These are phyloP conservation scores for Setaria italica DNA, from an alignment of 202 grass and related monocot species.

Conservation along the genomic window DNA sequence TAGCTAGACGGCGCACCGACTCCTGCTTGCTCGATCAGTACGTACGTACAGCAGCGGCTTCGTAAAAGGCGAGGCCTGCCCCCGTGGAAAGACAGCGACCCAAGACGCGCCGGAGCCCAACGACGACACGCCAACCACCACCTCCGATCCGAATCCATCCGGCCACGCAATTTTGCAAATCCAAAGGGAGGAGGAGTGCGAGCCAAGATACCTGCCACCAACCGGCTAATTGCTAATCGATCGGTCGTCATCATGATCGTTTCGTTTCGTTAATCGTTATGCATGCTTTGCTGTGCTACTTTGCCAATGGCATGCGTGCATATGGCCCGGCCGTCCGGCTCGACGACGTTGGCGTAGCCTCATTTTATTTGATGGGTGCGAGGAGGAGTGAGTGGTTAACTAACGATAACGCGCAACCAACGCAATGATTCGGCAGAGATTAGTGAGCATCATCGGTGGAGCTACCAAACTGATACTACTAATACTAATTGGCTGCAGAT, in stretches of 20 bases:
- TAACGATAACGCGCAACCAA: background rate
- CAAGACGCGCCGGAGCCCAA: too few species aligned
- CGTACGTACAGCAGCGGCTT: too few species aligned
- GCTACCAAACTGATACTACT: background rate
- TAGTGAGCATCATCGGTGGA: background rate
- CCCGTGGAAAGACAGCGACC: too few species aligned
- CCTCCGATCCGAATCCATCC: too few species aligned
- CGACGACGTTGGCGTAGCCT: background rate
- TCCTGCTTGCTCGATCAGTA: too few species aligned
- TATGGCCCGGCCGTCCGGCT: background rate
- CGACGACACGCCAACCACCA: too few species aligned
- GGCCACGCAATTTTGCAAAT: background rate
- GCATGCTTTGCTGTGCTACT: too few species aligned
- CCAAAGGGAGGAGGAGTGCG: background rate
- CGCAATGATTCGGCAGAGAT: slow-evolving; percentile 34
- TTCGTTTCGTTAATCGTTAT: slow-evolving; percentile 8
- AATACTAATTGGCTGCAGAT: background rate
- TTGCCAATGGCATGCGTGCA: background rate
- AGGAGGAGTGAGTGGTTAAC: slow-evolving; percentile 36
- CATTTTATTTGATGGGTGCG: slow-evolving; percentile 23
- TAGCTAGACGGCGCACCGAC: too few species aligned
- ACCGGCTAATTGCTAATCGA: background rate
- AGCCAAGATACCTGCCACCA: background rate
- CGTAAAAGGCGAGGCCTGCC: too few species aligned
- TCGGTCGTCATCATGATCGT: background rate